A percentile compares a stretch with the other conserved stretches of the same genome.
These are phyloP conservation scores for Populus euphratica DNA, from an alignment of 345 rosid species.

Conservation along the genomic window DNA sequence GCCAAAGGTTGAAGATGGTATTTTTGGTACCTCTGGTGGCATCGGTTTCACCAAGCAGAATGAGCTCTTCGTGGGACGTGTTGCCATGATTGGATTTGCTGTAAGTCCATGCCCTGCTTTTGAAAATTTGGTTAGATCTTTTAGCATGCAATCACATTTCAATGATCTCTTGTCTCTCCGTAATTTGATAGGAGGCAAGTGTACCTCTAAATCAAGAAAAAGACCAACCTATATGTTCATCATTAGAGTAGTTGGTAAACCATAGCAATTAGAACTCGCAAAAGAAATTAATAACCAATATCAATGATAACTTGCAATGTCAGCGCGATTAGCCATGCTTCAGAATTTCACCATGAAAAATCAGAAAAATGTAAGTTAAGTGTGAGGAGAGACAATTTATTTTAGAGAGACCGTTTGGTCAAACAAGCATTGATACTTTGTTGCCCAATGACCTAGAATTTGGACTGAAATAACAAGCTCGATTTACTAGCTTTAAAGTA, in stretches of 20 bases:
- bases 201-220: too few relatives aligned
- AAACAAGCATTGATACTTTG: neutral
- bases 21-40: conserved; percentile 95
- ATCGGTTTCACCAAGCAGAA: conserved; percentile 93
- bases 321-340: neutral
- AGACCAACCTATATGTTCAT: too few relatives aligned
- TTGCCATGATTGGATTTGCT: conserved; percentile 97
- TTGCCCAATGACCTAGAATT: neutral
- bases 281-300: neutral
- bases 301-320: neutral
- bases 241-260: too few relatives aligned
- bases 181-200: too few relatives aligned
- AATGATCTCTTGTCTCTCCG: too few relatives aligned
- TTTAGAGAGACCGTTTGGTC: neutral
- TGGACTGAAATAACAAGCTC: neutral
- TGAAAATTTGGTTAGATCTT: neutral
- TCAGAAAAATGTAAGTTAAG: neutral
- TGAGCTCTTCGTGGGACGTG: conserved; percentile 98
- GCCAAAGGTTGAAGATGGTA: conserved; percentile 75
- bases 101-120: conserved; percentile 37
- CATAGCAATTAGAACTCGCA: too few relatives aligned
- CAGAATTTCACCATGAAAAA: neutral
- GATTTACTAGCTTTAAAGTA: neutral
- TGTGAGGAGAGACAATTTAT: neutral
- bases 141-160: too few relatives aligned